These are phyloP conservation scores for Mycena maculata DNA, from an alignment of 768 basidiomycete species.

Conservation along the genomic window DNA sequence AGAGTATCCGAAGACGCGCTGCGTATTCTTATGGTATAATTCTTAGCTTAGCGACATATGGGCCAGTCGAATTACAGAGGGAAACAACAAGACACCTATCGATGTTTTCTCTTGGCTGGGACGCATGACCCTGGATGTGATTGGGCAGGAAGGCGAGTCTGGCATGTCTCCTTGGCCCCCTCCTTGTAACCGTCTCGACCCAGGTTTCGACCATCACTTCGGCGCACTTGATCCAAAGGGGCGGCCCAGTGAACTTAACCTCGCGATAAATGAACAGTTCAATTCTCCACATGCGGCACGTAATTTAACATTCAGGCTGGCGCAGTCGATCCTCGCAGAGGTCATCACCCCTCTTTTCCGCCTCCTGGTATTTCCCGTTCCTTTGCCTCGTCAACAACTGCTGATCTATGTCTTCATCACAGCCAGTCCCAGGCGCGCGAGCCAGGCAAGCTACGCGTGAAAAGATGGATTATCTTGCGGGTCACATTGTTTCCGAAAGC, in stretches of 20 bases:
- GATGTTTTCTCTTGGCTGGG: conserved; percentile 49
- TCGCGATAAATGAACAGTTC: conserved; percentile 47
- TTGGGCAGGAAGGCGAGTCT: conserved; percentile 52
- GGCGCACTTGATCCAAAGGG: conserved; percentile 41
- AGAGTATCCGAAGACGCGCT: no score
- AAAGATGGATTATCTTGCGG: conserved; percentile 53
- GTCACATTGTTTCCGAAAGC: conserved; percentile 50
- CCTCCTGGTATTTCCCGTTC: conserved; percentile 34
- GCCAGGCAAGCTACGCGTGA: conserved; percentile 33
- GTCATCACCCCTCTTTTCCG: conserved; percentile 45
- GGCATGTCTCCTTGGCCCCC: not conserved
- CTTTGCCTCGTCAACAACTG: conserved; percentile 46
- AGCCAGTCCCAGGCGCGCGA: conserved; percentile 14
- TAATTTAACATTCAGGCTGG: conserved; percentile 25
- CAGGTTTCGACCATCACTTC: conserved; percentile 48
- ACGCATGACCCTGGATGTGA: conserved; percentile 53
- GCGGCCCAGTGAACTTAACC: conserved; percentile 43
- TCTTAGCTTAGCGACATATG: conserved; percentile 50
- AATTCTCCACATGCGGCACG: not conserved
- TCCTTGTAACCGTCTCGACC: not conserved
- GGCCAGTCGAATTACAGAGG: conserved; percentile 38
- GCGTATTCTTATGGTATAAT: not conserved
- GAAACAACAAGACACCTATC: conserved; percentile 39
- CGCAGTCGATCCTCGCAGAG: conserved; percentile 39
- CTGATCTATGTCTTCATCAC: no score